Percentiles rank a stretch among this genome's conserved stretches.
Evolutionary conservation across 768 basidiomycete species (phyloP).

Genomic region (Austroboletus eburneus): DNA sequence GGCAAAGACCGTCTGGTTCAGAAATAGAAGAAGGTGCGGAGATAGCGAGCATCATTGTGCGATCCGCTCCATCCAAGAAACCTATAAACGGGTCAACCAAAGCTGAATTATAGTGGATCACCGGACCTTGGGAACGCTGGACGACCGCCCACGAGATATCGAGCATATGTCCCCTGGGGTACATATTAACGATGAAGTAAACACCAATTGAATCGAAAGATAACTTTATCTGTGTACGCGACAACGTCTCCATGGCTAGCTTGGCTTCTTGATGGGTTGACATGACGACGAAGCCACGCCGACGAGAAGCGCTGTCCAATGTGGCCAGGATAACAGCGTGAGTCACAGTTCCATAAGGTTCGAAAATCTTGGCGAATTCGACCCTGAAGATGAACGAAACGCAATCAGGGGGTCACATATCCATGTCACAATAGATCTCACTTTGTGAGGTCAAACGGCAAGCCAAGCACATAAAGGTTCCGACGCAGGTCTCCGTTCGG

Average conservation of each 20-base stretch:
- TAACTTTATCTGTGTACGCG: conserved; percentile 68
- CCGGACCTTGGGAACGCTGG: conserved; percentile 73
- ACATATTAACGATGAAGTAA: conserved; percentile 2
- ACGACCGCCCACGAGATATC: conserved; percentile 88
- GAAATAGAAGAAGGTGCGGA: conserved; percentile 36
- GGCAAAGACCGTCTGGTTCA: conserved; percentile 23
- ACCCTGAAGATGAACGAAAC: conserved; percentile 20
- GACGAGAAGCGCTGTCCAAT: conserved; percentile 76
- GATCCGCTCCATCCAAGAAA: conserved; percentile 79
- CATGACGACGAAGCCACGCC: conserved; percentile 84
- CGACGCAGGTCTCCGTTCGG: conserved; percentile 48
- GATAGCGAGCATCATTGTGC: conserved; percentile 56
- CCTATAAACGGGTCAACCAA: conserved; percentile 37
- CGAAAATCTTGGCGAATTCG: conserved; percentile 61
- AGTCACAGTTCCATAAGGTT: conserved; percentile 59
- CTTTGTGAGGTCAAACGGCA: conserved; percentile 81
- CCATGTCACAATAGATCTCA: conserved; percentile 28
- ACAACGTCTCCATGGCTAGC: conserved; percentile 59
- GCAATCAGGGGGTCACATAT: neutral
- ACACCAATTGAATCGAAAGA: conserved; percentile 10
- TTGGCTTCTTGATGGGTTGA: conserved; percentile 67
- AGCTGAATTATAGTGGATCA: neutral
- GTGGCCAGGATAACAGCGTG: conserved; percentile 83
- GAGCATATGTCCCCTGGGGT: conserved; percentile 60
- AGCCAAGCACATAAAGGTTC: conserved; percentile 80